These are phyloP conservation scores for Neoboletus brunneissimus DNA, from an alignment of 768 basidiomycete species.

Conservation along the genomic window DNA sequence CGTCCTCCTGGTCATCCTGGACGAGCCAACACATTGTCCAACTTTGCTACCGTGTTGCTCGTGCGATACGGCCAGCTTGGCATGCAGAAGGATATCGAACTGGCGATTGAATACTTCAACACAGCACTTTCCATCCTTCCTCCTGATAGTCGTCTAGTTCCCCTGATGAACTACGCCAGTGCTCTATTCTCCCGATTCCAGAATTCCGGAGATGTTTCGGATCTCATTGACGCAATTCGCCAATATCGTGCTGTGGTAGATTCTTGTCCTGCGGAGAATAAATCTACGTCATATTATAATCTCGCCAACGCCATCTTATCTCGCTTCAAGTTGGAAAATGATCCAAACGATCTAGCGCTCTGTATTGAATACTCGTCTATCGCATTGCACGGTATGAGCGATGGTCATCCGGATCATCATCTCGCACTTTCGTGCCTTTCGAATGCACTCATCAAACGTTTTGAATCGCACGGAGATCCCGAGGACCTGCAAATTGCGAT, in stretches of 20 bases:
- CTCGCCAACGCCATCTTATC: conserved; percentile 32
- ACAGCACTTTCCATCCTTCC: conserved; percentile 22
- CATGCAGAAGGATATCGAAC: conserved; percentile 25
- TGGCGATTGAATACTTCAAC: conserved; percentile 27
- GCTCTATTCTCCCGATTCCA: conserved; percentile 30
- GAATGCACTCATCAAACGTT: conserved; percentile 24
- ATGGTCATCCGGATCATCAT: conserved; percentile 16
- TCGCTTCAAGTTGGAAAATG: conserved; percentile 24
- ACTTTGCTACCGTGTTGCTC: conserved; percentile 29
- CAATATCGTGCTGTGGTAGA: conserved; percentile 24
- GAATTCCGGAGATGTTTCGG: conserved; percentile 14
- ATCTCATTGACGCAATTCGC: conserved; percentile 24
- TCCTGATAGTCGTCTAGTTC: conserved; percentile 15
- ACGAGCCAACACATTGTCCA: conserved; percentile 23
- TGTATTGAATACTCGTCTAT: conserved; percentile 21
- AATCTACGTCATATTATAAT: conserved; percentile 24
- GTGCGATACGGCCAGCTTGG: conserved; percentile 27
- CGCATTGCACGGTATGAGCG: conserved; percentile 17
- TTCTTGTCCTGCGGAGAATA: conserved; percentile 16
- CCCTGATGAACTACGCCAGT: conserved; percentile 31
- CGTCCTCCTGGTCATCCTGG: conserved; percentile 27
- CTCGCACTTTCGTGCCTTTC: conserved; percentile 24
- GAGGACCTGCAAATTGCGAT: conserved; percentile 31
- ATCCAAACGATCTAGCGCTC: conserved; percentile 21
- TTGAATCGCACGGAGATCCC: conserved; percentile 9